Evolutionary conservation across 2,329 filamentous ascomycete species (phyloP).

Genomic region (Aspergillus clavatus): DNA sequence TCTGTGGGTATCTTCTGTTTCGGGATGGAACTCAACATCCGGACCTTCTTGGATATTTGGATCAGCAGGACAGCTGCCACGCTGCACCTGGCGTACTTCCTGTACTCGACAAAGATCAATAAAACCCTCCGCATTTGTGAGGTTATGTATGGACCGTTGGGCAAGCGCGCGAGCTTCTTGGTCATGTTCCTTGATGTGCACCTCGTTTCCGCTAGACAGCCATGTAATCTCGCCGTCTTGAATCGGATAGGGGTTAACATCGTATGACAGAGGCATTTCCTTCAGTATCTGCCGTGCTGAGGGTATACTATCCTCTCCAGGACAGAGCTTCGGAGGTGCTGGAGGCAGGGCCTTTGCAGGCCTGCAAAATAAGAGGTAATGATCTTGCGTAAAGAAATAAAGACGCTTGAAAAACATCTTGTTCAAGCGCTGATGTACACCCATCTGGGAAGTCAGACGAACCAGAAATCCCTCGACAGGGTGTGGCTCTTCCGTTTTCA

Average conservation of each 20-base stretch:
- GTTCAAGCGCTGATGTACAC: constrained; percentile 54
- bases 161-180: constrained; percentile 56
- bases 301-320: constrained; percentile 46
- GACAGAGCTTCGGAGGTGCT: constrained; percentile 52
- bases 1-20: constrained; percentile 41
- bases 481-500: constrained; percentile 51
- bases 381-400: constrained; percentile 62
- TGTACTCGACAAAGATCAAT: constrained; percentile 57
- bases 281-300: constrained; percentile 51
- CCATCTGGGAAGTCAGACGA: constrained; percentile 59
- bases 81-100: constrained; percentile 52
- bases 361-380: constrained; percentile 58
- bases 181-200: constrained; percentile 49
- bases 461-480: constrained; percentile 64
- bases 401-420: constrained; percentile 61
- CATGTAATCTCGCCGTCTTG: constrained; percentile 52
- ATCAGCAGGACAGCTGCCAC: constrained; percentile 51
- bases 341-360: constrained; percentile 58
- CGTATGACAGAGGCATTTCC: constrained; percentile 57
- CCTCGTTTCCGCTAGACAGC: constrained; percentile 47
- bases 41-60: constrained; percentile 48
- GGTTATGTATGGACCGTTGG: constrained; percentile 54
- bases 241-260: constrained; percentile 57
- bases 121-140: constrained; percentile 58
- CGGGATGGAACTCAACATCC: constrained; percentile 53